Evolutionary conservation across 345 rosid species (phyloP).

Genomic region (Barbarea vulgaris): DNA sequence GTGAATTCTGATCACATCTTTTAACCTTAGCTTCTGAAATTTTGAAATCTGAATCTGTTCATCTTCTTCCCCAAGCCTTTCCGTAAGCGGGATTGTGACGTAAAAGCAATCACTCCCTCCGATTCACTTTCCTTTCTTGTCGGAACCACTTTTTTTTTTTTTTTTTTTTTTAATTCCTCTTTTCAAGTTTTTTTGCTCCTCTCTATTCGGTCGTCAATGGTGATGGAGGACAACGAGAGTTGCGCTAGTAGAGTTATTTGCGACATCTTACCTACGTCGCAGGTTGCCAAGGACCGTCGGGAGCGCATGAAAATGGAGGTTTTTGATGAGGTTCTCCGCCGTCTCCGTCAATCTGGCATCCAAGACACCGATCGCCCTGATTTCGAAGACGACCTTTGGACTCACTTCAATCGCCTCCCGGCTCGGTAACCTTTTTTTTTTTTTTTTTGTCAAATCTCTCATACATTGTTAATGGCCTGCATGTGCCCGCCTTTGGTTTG

Average conservation of each 20-base stretch:
- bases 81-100: neutral
- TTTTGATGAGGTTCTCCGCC: conserved; percentile 69
- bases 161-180: neutral
- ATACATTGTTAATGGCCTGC: neutral
- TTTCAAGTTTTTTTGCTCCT: neutral
- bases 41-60: neutral
- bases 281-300: conserved; percentile 49
- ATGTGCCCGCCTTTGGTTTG: neutral
- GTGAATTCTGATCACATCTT: neutral
- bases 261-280: conserved; percentile 45
- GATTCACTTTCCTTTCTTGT: neutral
- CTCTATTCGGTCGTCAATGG: conserved; percentile 43
- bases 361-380: conserved; percentile 60
- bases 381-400: conserved; percentile 85
- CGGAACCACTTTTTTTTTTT: neutral
- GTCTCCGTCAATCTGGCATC: conserved; percentile 57
- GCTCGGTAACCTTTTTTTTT: conserved; percentile 53
- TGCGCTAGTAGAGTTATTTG: conserved; percentile 58
- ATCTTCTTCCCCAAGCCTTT: neutral
- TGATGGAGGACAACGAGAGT: conserved; percentile 71
- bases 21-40: neutral
- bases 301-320: conserved; percentile 69
- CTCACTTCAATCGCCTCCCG: conserved; percentile 93
- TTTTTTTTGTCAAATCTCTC: neutral
- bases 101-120: neutral